Percentiles rank a stretch among this genome's conserved stretches.
Evolutionary conservation across 192 early-diverging fungal species (phyloP).

Genomic region (Umbelopsis sp.): DNA sequence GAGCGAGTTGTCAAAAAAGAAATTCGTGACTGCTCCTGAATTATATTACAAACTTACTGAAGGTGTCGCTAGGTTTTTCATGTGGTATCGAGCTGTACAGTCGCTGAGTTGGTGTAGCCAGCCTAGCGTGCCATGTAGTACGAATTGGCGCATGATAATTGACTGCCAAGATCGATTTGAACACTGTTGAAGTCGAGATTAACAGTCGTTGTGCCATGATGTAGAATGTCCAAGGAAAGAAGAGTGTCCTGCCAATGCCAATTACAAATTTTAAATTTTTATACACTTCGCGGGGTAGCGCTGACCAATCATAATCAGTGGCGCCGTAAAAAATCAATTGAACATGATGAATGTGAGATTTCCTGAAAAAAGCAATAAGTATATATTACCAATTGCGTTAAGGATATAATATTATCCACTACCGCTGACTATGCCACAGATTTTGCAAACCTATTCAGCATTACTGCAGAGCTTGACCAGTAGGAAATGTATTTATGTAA

Average conservation of each 20-base stretch:
- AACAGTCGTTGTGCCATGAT: slow-evolving; percentile 3
- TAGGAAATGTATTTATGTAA: no score
- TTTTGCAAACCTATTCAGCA: not conserved
- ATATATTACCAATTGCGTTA: not conserved
- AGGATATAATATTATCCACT: no score
- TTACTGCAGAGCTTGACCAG: no score
- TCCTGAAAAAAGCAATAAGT: no score
- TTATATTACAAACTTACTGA: not conserved
- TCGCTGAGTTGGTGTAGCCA: slow-evolving; percentile 1
- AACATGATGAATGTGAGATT: not conserved
- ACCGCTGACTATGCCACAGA: no score
- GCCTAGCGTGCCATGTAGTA: not conserved
- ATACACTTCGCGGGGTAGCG: not conserved
- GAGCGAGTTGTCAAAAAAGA: slow-evolving; percentile 8
- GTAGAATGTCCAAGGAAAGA: not conserved
- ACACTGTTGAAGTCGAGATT: slow-evolving; percentile 1
- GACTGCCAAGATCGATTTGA: not conserved
- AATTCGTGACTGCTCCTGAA: not conserved
- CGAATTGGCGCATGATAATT: not conserved
- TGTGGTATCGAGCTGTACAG: slow-evolving; percentile 14
- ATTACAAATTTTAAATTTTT: slow-evolving; percentile 19
- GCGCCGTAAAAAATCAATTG: slow-evolving; percentile 12
- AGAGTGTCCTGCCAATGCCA: not conserved
- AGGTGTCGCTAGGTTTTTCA: slow-evolving; percentile 6
- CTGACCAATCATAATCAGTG: slow-evolving; percentile 5